Base-by-base conservation (phyloP, 257 asterid genomes). In the Ocimum tenuiflorum region DNA sequence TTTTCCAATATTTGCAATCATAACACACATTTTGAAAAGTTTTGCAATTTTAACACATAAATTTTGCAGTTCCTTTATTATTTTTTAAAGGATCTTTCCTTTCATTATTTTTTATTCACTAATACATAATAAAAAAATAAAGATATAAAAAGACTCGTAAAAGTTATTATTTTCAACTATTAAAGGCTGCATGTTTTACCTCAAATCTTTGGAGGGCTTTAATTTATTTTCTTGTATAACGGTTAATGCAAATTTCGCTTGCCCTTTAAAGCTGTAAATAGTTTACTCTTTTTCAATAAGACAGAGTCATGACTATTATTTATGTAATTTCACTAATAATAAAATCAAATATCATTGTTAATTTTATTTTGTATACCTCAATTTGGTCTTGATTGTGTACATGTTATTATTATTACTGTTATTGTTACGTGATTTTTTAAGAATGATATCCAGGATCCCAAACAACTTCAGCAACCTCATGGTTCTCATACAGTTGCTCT, bases 391-490 rank as follows among this genome's bases (percentile, higher is more conserved):
- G 45, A 20, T 60, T 60, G n/a, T n/a, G n/a, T n/a, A n/a, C n/a
- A n/a, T n/a, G n/a, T n/a, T n/a, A n/a, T n/a, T n/a, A n/a, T n/a
- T n/a, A n/a, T n/a, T n/a, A n/a, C n/a, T n/a, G n/a, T n/a, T n/a
- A n/a, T n/a, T n/a, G 43, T 68, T 57, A 63, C 72, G n/a, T 60
- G 57, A 52, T 81, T 50, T 64, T 66, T 64, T 67, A 70, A 60
- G 79, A 78, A 68, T 78, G 86, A 80, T 78, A 59, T 71, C 60
- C 89, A 88, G 85, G 99, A 94, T 42, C 86, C 86, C 11, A 88
- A 80, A 75, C 99, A 81, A 69, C 78, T 85, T 78, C 87, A 75
- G 84, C 92, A 78, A 65, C 91, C 95, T 78, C 99, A 90, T 66
- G 73, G 82, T 68, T 94, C 99, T 70, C 99, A 94, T 72, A 54